Evolutionary conservation across 2,329 filamentous ascomycete genomes (phyloP).

Genomic region (Penicillium expansum): DNA sequence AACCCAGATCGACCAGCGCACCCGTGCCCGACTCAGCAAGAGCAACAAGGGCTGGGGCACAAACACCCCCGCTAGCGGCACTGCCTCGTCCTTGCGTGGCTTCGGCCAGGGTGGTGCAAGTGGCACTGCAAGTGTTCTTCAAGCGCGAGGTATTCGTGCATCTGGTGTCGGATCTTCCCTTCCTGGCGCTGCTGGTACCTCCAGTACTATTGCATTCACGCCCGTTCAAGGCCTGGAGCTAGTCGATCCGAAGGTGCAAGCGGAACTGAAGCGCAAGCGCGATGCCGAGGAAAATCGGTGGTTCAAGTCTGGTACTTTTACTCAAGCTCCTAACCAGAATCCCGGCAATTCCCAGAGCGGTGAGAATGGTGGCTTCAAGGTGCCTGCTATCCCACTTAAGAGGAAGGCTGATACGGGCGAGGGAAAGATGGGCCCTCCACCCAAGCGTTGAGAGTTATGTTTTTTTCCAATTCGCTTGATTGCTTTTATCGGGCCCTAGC

Average conservation of each 20-base stretch:
- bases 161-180: slow-evolving; percentile 75
- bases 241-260: slow-evolving; percentile 86
- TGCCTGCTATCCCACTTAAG: slow-evolving; percentile 67
- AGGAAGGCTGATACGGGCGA: slow-evolving; percentile 71
- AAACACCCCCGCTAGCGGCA: slow-evolving; percentile 56
- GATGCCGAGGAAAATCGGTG: slow-evolving; percentile 93
- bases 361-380: slow-evolving; percentile 70
- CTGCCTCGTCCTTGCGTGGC: slow-evolving; percentile 76
- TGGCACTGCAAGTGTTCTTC: slow-evolving; percentile 65
- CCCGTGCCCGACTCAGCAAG: slow-evolving; percentile 85
- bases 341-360: slow-evolving; percentile 30
- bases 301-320: slow-evolving; percentile 98
- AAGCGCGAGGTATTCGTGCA: slow-evolving; percentile 73
- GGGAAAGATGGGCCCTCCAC: slow-evolving; percentile 52
- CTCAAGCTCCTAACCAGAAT: slow-evolving; percentile 63
- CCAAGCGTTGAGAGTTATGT: slow-evolving; percentile 27
- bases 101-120: slow-evolving; percentile 65
- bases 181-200: slow-evolving; percentile 66
- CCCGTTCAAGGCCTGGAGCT: slow-evolving; percentile 92
- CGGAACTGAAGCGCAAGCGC: slow-evolving; percentile 82
- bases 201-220: slow-evolving; percentile 86
- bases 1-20: slow-evolving; percentile 87
- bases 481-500: slow-evolving; percentile 12
- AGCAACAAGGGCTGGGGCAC: slow-evolving; percentile 94
- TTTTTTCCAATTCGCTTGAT: not conserved